Evolutionary conservation across 192 early-diverging fungal genomes (phyloP), one percentile per base, ranked within the genome.

Genomic region (Entomortierella lignicola): DNA sequence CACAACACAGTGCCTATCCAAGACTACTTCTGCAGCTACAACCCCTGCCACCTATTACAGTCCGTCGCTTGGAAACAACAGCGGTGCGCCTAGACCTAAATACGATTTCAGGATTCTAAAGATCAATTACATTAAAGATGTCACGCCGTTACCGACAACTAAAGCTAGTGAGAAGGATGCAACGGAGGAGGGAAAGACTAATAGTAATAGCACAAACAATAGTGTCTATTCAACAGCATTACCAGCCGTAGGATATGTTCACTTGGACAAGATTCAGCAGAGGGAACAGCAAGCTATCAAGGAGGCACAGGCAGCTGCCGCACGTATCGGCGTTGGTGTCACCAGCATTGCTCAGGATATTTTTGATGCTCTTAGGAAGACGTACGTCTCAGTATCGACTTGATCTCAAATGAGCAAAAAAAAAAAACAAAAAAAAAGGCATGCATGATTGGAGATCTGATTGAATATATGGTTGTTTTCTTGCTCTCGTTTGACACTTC

Each of bases 331-430:
- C 55, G 92, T 93, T 31, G 94, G 94, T 31, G 94, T 95, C 21
- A 90, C 90, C 54, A 84, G 88, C 39, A 83, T 87, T 81, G 94
- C 85, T 8, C 93, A 95, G 79, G 83, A 86, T 27, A 91, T 95
- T 59, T 95, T 95, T 71, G 91, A 95, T 73, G 94, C 93, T 17
- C 69, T 95, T 30, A 88, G 86, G 34, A 93, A 92, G 75, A 95
- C 94, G 82, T 91, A 85, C 71, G 89, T 66, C 23, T 41, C 34
- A 21, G n/a, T n/a, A n/a, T n/a, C n/a, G n/a, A n/a, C n/a, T n/a
- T n/a, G n/a, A n/a, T n/a, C n/a, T n/a, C n/a, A n/a, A n/a, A n/a
- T n/a, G n/a, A n/a, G n/a, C n/a, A n/a, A n/a, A n/a, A n/a, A n/a
- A n/a, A n/a, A n/a, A 10, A 13, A 42, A 13, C 13, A 13, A 6